Conservation (phyloP, 2,329 filamentous ascomycete species). For the Daldinia eschscholtzii region DNA sequence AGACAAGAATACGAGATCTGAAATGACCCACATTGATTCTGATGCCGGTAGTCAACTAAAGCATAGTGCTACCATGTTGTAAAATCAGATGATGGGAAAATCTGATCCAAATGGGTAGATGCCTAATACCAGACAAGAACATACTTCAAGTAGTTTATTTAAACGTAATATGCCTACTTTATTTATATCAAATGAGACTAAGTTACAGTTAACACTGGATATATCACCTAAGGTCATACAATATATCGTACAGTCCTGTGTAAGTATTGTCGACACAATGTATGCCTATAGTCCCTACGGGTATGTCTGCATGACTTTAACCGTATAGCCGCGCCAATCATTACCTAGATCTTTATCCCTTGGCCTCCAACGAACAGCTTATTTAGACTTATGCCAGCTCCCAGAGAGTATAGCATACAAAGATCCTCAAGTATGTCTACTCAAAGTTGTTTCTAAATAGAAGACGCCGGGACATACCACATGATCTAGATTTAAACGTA, state of each 20-base stretch:
- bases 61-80: background rate
- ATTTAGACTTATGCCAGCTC: background rate
- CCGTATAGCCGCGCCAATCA: slow-evolving; percentile 5
- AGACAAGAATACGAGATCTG: background rate
- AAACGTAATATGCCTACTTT: background rate
- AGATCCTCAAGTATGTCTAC: background rate
- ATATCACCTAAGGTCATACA: background rate
- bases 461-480: too few species aligned
- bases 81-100: background rate
- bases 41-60: background rate
- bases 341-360: background rate
- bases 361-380: background rate
- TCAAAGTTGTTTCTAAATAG: background rate
- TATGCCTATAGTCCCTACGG: too few species aligned
- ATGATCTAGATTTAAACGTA: background rate
- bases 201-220: background rate
- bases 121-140: background rate
- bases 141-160: background rate
- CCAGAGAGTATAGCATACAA: background rate
- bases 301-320: background rate
- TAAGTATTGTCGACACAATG: background rate
- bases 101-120: background rate
- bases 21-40: background rate
- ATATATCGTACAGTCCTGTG: background rate
- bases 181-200: background rate